Evolutionary conservation across 805 yeast species (phyloP), one percentile per base, ranked within the genome.

Genomic region (Ogataea nonfermentans): DNA sequence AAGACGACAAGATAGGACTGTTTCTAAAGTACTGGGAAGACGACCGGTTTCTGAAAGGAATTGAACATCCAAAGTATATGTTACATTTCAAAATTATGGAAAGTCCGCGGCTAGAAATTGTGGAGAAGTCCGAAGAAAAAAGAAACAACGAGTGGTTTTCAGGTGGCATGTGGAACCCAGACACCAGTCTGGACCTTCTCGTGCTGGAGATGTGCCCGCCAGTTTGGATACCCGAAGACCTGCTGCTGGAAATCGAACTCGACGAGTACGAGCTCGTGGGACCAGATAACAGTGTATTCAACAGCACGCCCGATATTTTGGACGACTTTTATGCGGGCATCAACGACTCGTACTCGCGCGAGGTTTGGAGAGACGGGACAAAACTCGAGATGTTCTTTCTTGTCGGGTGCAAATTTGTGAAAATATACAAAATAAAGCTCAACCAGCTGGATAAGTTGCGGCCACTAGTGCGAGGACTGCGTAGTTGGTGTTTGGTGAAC

Each of bases 51-150:
- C 35, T 57, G 4, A 55, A 53, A 3, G 50, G 51, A 15, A 35
- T 35, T 8, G 32, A 47, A 5, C 44, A 41, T 22, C 61, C 59
- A 4, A 22, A 32, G 14, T 60, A 60, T 35, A 28, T 55, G 33
- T 44, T 62, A 3, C 66, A 62, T 46, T 62, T 62, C 40, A 62
- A 62, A 33, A 56, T 62, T 9, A 53, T 52, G 10, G 66, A 62
- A 31, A 53, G 48, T 31, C 10, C 32, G 23, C 34, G 35, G 22
- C 23, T 28, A 9, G 41, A 37, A n/a, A 15, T 23, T 5, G 49
- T 53, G 6, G 65, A 61, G 28, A 50, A 44, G 24, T 26, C 43
- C 24, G 45, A 41, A 14, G 29, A 29, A 7, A 37, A 41, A 22
- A 39, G 45, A 8, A 46, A 42, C 7, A 26, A 31, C n/a, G 44